A percentile compares a stretch with the other conserved stretches of the same genome.
Evolutionary conservation across 805 yeast genomes (phyloP).

Genomic region (Martiniozyma abietophila): DNA sequence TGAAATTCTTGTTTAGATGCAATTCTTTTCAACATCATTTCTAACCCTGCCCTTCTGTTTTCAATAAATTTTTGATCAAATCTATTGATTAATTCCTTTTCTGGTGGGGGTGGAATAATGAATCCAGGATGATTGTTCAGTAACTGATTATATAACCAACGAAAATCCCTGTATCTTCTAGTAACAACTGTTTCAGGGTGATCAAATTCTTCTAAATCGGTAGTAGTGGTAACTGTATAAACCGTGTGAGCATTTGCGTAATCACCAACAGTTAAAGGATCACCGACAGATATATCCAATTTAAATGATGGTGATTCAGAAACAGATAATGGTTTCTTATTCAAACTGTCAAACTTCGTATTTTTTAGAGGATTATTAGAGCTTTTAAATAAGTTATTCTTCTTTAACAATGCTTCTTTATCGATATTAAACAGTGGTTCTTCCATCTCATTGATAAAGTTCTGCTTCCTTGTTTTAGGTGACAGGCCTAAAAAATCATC

Average conservation of each 20-base stretch:
- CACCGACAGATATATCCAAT: slow-evolving; percentile 70
- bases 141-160: slow-evolving; percentile 89
- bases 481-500: slow-evolving; percentile 18
- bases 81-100: slow-evolving; percentile 86
- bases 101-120: slow-evolving; percentile 93
- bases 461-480: slow-evolving; percentile 22
- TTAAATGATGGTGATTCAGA: no score
- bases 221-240: slow-evolving; percentile 62
- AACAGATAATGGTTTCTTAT: slow-evolving; percentile 6
- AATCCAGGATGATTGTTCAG: slow-evolving; percentile 82
- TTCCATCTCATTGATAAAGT: slow-evolving; percentile 26
- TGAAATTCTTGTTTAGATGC: slow-evolving; percentile 46
- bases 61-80: slow-evolving; percentile 88
- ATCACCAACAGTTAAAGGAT: slow-evolving; percentile 89
- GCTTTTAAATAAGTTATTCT: background rate
- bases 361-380: background rate
- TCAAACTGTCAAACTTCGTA: background rate
- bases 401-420: slow-evolving; percentile 3
- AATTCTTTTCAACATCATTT: slow-evolving; percentile 76
- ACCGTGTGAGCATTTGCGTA: slow-evolving; percentile 82
- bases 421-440: slow-evolving; percentile 45
- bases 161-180: slow-evolving; percentile 82
- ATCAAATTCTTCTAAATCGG: slow-evolving; percentile 33
- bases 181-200: slow-evolving; percentile 47
- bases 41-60: slow-evolving; percentile 72